Evolutionary conservation across 345 rosid species (phyloP).

Genomic region (Populus simonii): DNA sequence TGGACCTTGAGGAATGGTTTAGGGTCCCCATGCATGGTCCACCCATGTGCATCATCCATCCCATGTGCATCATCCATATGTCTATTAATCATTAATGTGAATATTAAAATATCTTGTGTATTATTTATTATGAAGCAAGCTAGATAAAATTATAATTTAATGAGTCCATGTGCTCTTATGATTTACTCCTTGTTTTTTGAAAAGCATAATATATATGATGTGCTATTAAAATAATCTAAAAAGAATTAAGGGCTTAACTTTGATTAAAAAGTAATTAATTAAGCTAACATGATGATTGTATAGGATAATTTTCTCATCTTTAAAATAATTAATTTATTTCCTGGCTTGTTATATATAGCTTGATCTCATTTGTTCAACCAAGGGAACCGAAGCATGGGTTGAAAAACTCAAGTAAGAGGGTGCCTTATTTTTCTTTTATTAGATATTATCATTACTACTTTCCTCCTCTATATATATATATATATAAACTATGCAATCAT

Average conservation of each 20-base stretch:
- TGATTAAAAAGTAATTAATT: no score
- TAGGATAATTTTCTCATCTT: neutral
- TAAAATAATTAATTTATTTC: neutral
- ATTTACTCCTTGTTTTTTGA: no score
- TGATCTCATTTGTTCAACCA: constrained; percentile 81
- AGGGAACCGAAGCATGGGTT: constrained; percentile 88
- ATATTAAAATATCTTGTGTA: neutral
- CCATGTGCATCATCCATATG: neutral
- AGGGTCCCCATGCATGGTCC: constrained; percentile 5
- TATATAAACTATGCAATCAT: neutral
- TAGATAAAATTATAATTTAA: no score
- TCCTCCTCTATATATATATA: no score
- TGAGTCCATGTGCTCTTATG: no score
- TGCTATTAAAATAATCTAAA: no score
- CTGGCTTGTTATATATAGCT: constrained; percentile 35
- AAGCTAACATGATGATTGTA: no score
- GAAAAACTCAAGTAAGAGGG: constrained; percentile 68
- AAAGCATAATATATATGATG: no score
- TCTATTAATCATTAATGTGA: neutral
- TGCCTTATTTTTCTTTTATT: neutral
- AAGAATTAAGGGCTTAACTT: no score
- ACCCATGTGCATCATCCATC: neutral
- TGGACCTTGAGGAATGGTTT: neutral
- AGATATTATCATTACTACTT: neutral
- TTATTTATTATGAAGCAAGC: no score